A percentile compares a stretch with the other conserved stretches of the same genome.
Conservation (phyloP, 257 asterid species). For the Solanum chmielewskii region DNA sequence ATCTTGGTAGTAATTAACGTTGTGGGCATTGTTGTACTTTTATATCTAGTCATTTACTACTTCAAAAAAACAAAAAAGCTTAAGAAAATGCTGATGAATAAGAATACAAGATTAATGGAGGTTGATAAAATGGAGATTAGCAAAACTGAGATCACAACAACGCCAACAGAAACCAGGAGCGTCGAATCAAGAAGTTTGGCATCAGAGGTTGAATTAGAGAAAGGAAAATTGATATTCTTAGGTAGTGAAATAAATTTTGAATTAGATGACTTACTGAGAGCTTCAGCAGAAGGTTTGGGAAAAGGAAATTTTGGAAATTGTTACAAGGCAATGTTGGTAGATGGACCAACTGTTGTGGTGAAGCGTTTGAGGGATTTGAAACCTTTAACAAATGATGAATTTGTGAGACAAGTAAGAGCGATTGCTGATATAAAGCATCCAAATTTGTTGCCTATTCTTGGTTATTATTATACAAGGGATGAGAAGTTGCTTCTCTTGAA, state of each 20-base stretch:
- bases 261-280: conserved; percentile 56
- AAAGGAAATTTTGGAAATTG: conserved; percentile 68
- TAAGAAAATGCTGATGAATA: conserved; percentile 18
- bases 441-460: conserved; percentile 51
- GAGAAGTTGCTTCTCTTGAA: conserved; percentile 51
- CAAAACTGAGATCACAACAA: conserved; percentile 3
- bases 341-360: conserved; percentile 49
- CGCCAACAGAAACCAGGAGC: conserved; percentile 8
- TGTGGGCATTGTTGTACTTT: conserved; percentile 19
- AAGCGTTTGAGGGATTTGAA: conserved; percentile 56
- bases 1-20: conserved; percentile 8
- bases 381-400: conserved; percentile 52
- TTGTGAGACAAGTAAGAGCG: conserved; percentile 33
- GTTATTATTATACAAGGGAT: conserved; percentile 49
- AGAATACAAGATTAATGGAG: background rate
- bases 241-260: conserved; percentile 26
- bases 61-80: conserved; percentile 43
- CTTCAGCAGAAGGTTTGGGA: conserved; percentile 75
- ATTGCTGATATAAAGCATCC: conserved; percentile 54
- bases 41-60: conserved; percentile 37
- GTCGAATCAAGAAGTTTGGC: background rate
- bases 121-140: background rate
- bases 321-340: conserved; percentile 49
- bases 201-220: conserved; percentile 10
- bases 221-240: conserved; percentile 44